Base-by-base conservation (phyloP, 2,329 filamentous ascomycete genomes). In the Acarospora socialis region DNA sequence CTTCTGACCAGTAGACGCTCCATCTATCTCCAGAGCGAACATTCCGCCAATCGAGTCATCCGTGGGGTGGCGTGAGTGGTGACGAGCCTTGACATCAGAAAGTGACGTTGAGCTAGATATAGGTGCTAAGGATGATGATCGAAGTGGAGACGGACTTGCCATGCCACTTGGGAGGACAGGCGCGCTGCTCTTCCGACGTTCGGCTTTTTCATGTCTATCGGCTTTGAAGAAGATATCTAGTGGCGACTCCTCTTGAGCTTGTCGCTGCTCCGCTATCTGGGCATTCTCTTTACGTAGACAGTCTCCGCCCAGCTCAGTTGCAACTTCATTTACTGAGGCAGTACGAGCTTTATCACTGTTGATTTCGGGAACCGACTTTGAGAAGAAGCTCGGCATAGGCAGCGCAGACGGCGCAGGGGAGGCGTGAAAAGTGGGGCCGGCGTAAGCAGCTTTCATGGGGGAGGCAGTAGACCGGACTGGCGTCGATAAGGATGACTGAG, bases 381-480 rank as follows among this genome's bases (percentile, higher is more conserved):
- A 77, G 39, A 80, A 71, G 53, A 94, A 93, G 48, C 79, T 92
- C 7, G 90, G 90, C 36, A 94, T 79, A 1, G 90, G 90, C 19
- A 98, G 65, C 15, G 83, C 76, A 6, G 84, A 92, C 1, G 90
- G 80, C 2, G 86, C 87, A 13, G 90, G 90, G 6, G 90, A 95
- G 23, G 84, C 81, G 55, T 94, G 86, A 54, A 95, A 98, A 4
- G 84, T 92, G 20, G 87, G 80, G 9, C 87, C 90, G 22, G 90
- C 90, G 57, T 93, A 98, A 27, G 78, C 75, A 39, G 53, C 49
- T 39, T 53, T 49, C 37, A 72, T 63, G 28, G 52, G 48, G 20
- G 62, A 60, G 5, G 56, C 56, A 27, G 50, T 49, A 22, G 53
- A 50, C 32, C 51, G 45, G 29, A 57, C 57, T 18, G 55, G 55